These are phyloP conservation scores for Sarocladium strictum DNA, from an alignment of 2,329 filamentous ascomycete genomes.

Conservation along the genomic window DNA sequence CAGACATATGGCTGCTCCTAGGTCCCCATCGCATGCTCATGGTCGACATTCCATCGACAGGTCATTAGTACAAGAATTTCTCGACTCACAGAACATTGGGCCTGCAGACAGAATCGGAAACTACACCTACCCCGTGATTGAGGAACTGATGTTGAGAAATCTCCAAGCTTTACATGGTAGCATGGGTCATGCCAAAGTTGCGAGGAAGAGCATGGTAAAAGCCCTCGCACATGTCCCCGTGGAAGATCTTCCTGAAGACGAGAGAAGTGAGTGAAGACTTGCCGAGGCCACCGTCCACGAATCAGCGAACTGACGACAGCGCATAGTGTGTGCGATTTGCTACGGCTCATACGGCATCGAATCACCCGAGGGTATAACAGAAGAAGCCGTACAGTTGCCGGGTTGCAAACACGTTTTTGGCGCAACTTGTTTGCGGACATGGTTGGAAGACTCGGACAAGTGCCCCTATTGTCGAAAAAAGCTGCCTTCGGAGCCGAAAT, in stretches of 20 bases:
- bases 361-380: constrained; percentile 52
- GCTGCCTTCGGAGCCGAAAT: constrained; percentile 43
- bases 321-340: constrained; percentile 54
- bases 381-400: constrained; percentile 51
- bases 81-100: background rate
- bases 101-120: background rate
- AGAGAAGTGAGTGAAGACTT: constrained; percentile 11
- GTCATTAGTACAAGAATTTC: background rate
- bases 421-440: constrained; percentile 58
- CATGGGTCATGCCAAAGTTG: background rate
- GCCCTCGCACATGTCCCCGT: background rate
- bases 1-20: background rate
- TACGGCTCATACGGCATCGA: constrained; percentile 55
- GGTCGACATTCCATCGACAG: background rate
- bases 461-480: constrained; percentile 62
- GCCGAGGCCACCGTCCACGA: background rate
- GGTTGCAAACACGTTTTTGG: constrained; percentile 61
- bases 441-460: constrained; percentile 56
- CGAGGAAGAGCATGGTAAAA: constrained; percentile 4
- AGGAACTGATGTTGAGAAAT: background rate
- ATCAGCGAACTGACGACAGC: background rate
- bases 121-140: background rate
- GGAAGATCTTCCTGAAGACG: background rate
- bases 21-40: background rate
- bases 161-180: background rate